Evolutionary conservation across 192 early-diverging fungal species (phyloP), one percentile per base, ranked within the genome.

Genomic region (Diversispora eburnea): DNA sequence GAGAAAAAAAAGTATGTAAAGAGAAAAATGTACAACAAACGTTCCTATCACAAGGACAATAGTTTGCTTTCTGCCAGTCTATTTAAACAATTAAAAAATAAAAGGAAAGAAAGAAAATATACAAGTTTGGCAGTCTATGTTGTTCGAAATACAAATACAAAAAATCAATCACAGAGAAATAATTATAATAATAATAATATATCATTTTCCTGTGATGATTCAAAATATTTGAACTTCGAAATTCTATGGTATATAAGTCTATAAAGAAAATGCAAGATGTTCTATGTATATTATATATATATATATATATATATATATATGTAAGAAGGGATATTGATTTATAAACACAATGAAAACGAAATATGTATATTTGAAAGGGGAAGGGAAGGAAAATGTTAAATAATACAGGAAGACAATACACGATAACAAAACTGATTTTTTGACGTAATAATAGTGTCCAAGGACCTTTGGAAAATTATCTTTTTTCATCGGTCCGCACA

Each of bases 161-260:
- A 15, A 62, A 62, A 62, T 17, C 25, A 3, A 33, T 33, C 5
- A 62, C 15, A 33, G 9, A 62, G 60, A 62, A 62, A 62, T 41
- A 39, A 41, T 15, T 8, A 52, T 52, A 52, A 52, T 17, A 39
- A 41, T 15, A 52, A 52, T 52, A 52, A 52, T 17, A 17, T 0
- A 6, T 12, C 22, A 62, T 42, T 62, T 25, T 39, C 6, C 0
- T 17, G 15, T 62, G 60, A 42, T 62, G 17, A 41, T 62, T 62
- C 15, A 17, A 4, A 42, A 8, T 7, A 17, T 42, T 63, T 0
- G 15, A 45, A 63, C n/a, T 41, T 63, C 61, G 10, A 62, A 63
- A 63, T 42, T 63, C 61, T 63, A 63, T 63, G 61, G n/a, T 63
- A 63, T 63, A 42, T 63, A 62, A 62, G 61, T 63, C 61, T 63